phyloP scores from a whole-genome alignment of 148 eudicot genomes.

The Arbutus unedo region DNA sequence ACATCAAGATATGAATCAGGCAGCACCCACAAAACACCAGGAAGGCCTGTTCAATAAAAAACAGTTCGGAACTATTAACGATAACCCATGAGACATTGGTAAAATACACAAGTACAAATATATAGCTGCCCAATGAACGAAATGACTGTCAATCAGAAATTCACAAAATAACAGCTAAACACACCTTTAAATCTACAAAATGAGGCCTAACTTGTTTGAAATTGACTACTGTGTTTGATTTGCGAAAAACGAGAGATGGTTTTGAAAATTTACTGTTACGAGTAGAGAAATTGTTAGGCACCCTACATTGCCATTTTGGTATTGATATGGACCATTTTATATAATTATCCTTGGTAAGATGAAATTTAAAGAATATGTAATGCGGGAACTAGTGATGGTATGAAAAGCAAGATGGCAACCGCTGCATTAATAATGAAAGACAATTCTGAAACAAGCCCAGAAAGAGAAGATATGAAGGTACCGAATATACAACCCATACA shows the following conservation, averaged over 20 bases:
- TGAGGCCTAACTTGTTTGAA: too few relatives aligned
- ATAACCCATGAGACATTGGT: background rate
- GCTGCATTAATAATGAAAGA: background rate
- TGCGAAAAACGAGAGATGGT: too few relatives aligned
- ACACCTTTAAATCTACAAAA: background rate
- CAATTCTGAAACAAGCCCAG: background rate
- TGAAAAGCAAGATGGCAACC: too few relatives aligned
- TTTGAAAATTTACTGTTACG: too few relatives aligned
- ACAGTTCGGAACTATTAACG: background rate
- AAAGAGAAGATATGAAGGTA: background rate
- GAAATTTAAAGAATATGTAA: too few relatives aligned
- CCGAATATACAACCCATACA: background rate
- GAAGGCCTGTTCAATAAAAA: conserved; percentile 41
- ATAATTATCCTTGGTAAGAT: too few relatives aligned
- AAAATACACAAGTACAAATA: background rate
- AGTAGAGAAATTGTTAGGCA: too few relatives aligned
- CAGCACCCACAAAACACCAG: conserved; percentile 88
- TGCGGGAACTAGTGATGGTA: too few relatives aligned
- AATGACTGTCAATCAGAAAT: conserved; percentile 9
- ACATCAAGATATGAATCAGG: conserved; percentile 97
- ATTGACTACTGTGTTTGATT: too few relatives aligned
- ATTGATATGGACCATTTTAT: too few relatives aligned
- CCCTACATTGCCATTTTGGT: too few relatives aligned
- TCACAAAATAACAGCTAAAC: conserved; percentile 4
- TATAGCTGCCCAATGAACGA: background rate